Conservation (phyloP, 768 basidiomycete genomes). For the Agaricus bisporus region DNA sequence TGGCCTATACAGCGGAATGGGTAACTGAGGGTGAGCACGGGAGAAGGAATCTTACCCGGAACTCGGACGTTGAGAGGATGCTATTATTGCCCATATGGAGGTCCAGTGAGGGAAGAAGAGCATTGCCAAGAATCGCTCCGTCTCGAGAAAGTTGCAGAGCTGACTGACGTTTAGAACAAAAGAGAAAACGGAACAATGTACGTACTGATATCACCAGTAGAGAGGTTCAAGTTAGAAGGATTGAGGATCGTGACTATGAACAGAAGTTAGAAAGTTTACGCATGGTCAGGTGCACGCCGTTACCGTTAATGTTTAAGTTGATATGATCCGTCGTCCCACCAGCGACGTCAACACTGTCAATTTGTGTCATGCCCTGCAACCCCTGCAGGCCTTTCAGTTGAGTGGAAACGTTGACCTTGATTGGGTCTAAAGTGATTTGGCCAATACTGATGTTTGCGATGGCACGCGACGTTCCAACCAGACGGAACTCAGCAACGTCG, state of each 20-base stretch:
- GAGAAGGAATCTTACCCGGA: slow-evolving; percentile 34
- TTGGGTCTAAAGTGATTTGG: slow-evolving; percentile 61
- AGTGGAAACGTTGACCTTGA: slow-evolving; percentile 66
- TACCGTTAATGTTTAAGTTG: slow-evolving; percentile 53
- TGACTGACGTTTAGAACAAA: slow-evolving; percentile 16
- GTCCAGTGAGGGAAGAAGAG: slow-evolving; percentile 53
- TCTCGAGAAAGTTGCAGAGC: slow-evolving; percentile 52
- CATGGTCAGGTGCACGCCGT: slow-evolving; percentile 9
- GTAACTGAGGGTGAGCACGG: neutral
- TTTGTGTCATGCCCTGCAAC: slow-evolving; percentile 47
- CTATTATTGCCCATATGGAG: slow-evolving; percentile 57
- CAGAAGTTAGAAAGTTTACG: neutral
- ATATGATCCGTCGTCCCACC: slow-evolving; percentile 59
- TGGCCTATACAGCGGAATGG: slow-evolving; percentile 37
- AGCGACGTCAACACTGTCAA: slow-evolving; percentile 56
- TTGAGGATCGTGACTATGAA: slow-evolving; percentile 53
- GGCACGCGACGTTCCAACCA: slow-evolving; percentile 55
- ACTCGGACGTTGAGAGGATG: slow-evolving; percentile 40
- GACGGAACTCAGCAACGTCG: slow-evolving; percentile 41
- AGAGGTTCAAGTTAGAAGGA: slow-evolving; percentile 59
- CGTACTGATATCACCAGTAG: slow-evolving; percentile 59
- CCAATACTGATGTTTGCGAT: slow-evolving; percentile 59
- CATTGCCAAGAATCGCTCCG: slow-evolving; percentile 50
- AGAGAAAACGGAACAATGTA: slow-evolving; percentile 2
- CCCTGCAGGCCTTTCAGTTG: slow-evolving; percentile 55